These are phyloP conservation scores for Apiotrichum sp. DNA, from an alignment of 1,284 basidiomycete genomes.

Conservation along the genomic window DNA sequence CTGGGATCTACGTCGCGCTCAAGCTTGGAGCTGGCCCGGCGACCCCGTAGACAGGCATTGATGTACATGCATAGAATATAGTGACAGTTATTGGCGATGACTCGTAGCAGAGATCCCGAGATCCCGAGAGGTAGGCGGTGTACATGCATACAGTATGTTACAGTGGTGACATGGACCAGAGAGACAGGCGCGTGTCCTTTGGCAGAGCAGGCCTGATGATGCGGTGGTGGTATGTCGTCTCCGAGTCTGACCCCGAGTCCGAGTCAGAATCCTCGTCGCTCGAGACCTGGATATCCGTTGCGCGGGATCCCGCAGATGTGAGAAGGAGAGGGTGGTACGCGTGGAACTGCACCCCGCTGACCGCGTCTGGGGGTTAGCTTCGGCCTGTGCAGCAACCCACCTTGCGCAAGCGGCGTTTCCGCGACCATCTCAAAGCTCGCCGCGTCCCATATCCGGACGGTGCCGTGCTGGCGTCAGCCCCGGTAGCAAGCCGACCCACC, in stretches of 20 bases:
- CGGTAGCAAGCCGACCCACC: slow-evolving; percentile 47
- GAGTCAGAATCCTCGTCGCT: slow-evolving; percentile 4
- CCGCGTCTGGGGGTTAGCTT: slow-evolving; percentile 27
- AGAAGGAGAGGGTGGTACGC: slow-evolving; percentile 36
- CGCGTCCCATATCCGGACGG: slow-evolving; percentile 38
- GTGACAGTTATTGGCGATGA: too few relatives aligned
- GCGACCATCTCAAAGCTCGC: slow-evolving; percentile 8
- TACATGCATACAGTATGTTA: neutral
- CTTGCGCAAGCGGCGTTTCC: slow-evolving; percentile 13
- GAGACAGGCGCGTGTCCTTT: slow-evolving; percentile 4
- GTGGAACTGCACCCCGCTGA: slow-evolving; percentile 41
- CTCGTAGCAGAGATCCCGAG: too few relatives aligned
- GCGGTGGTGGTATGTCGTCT: neutral
- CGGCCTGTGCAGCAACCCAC: slow-evolving; percentile 5
- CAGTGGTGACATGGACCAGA: slow-evolving; percentile 6
- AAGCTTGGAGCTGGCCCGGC: neutral
- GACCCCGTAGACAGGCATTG: too few relatives aligned
- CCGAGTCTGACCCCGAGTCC: neutral
- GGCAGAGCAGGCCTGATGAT: neutral
- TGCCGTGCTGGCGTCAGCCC: slow-evolving; percentile 25
- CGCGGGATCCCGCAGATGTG: slow-evolving; percentile 30
- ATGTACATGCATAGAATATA: too few relatives aligned
- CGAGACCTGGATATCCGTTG: neutral
- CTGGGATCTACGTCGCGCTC: slow-evolving; percentile 3
- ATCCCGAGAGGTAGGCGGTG: neutral